Evolutionary conservation across 495 filamentous ascomycete genomes (phyloP).

Genomic region (Penicilliopsis zonata): DNA sequence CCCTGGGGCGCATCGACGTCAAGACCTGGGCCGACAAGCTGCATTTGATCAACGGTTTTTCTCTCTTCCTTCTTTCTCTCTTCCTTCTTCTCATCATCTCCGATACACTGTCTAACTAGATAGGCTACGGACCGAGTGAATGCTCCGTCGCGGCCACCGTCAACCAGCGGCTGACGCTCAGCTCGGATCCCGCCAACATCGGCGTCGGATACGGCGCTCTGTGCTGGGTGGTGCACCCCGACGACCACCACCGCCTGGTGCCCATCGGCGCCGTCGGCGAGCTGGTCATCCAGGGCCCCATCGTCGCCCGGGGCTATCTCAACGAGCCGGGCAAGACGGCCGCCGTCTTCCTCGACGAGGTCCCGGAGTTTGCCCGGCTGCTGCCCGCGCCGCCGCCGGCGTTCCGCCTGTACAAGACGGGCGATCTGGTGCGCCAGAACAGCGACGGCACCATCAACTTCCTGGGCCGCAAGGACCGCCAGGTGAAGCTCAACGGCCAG

Average conservation of each 20-base stretch:
- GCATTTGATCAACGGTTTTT: slow-evolving; percentile 7
- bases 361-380: too few relatives aligned
- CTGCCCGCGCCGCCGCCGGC: neutral
- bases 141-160: slow-evolving; percentile 4
- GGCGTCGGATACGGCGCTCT: slow-evolving; percentile 19
- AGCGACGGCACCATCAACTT: slow-evolving; percentile 2
- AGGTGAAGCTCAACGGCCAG: slow-evolving; percentile 19
- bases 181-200: slow-evolving; percentile 14
- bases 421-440: neutral
- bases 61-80: too few relatives aligned
- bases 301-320: slow-evolving; percentile 32
- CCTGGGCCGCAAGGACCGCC: slow-evolving; percentile 1
- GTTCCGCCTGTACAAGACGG: neutral
- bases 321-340: slow-evolving; percentile 7
- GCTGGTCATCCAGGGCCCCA: slow-evolving; percentile 30
- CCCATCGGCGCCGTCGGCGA: slow-evolving; percentile 31
- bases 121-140: slow-evolving; percentile 15
- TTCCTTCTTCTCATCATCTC: too few relatives aligned
- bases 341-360: slow-evolving; percentile 1
- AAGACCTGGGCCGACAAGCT: slow-evolving; percentile 25
- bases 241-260: slow-evolving; percentile 14
- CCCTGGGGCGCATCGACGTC: slow-evolving; percentile 3
- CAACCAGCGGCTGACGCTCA: neutral
- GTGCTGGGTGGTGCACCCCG: slow-evolving; percentile 33
- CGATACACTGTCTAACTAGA: too few relatives aligned